Evolutionary conservation across 306 rosid species (phyloP).

Genomic region (Glycyrrhiza uralensis): DNA sequence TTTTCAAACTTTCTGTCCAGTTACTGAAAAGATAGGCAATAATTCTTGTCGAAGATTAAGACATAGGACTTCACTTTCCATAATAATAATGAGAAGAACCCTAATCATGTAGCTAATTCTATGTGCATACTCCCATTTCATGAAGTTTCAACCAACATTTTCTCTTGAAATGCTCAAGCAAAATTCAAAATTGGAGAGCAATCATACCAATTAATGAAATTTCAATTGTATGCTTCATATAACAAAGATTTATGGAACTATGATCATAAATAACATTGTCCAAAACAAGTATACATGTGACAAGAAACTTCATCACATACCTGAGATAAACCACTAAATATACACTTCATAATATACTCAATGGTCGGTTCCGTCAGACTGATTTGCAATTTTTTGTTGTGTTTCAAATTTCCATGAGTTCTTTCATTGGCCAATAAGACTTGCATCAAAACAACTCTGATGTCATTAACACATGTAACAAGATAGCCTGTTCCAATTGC

Average conservation of each 20-base stretch:
- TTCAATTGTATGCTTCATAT: not conserved
- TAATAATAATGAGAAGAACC: constrained; percentile 22
- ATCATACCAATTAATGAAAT: constrained; percentile 4
- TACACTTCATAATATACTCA: constrained; percentile 72
- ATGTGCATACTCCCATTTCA: not conserved
- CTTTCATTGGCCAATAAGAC: constrained; percentile 44
- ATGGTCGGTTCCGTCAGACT: constrained; percentile 80
- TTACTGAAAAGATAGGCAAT: constrained; percentile 11
- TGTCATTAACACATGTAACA: constrained; percentile 69
- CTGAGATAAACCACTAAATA: constrained; percentile 67
- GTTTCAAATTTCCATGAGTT: constrained; percentile 29
- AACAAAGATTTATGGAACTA: constrained; percentile 17
- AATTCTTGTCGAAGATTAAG: not conserved
- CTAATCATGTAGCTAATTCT: constrained; percentile 12
- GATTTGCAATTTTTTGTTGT: constrained; percentile 48
- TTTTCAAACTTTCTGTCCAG: constrained; percentile 16
- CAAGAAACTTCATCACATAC: constrained; percentile 41
- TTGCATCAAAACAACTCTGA: constrained; percentile 45
- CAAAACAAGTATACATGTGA: constrained; percentile 8
- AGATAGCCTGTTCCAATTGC: constrained; percentile 63
- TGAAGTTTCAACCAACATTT: constrained; percentile 5
- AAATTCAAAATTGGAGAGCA: constrained; percentile 14
- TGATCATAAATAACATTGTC: not conserved
- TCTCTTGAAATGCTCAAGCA: not conserved
- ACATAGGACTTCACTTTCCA: not conserved